Base-by-base conservation (phyloP, 2,329 filamentous ascomycete species). In the Blumeriella jaapii region DNA sequence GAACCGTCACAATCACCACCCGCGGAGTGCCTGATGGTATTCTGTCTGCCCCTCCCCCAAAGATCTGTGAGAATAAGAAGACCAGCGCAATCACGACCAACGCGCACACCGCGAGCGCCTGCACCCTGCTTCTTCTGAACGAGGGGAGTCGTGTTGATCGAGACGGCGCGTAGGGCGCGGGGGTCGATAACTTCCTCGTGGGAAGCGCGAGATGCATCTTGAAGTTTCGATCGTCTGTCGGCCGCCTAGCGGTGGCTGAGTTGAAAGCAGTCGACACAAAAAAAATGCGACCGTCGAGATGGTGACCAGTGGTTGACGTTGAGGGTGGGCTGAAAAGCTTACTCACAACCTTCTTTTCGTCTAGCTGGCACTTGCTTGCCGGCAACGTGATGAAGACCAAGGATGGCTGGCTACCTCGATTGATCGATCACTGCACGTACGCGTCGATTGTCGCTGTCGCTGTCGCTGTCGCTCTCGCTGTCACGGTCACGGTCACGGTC, bases 121-220 rank as follows among this genome's bases (percentile, higher is more conserved):
- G 75, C 35, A 79, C 53, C 47, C 80, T 74, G 52, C 69, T 74
- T 48, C 74, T 69, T 43, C 81, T 72, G 44, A 74, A 53, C 41
- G 64, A 52, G 30, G 73, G 58, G 44, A 71, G 58, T 48, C 67
- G 61, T 53, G 74, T 63, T 46, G 70, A 67, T 52, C 75, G 69
- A 30, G 71, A 67, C n/a, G n/a, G n/a, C 46, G 69, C 68, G 61
- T 83, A 89, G 18, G 79, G 77, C 47, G 77, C 74, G 47, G 81
- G 74, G 55, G 80, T 76, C 47, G 82, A 89, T 54, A 72, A 76
- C 63, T 89, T 93, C 59, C 86, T 80, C 53, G 84, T 74, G 36
- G 86, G 86, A 51, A 93, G 78, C 45, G 87, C 85, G 67, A 89
- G 86, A 59, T 94, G 87, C 85, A 94, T 91, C 49, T 51, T 65